A percentile compares a stretch with the other conserved stretches of the same genome.
Conservation (phyloP, 2,329 filamentous ascomycete species). For the Colletotrichum orchidophilum region DNA sequence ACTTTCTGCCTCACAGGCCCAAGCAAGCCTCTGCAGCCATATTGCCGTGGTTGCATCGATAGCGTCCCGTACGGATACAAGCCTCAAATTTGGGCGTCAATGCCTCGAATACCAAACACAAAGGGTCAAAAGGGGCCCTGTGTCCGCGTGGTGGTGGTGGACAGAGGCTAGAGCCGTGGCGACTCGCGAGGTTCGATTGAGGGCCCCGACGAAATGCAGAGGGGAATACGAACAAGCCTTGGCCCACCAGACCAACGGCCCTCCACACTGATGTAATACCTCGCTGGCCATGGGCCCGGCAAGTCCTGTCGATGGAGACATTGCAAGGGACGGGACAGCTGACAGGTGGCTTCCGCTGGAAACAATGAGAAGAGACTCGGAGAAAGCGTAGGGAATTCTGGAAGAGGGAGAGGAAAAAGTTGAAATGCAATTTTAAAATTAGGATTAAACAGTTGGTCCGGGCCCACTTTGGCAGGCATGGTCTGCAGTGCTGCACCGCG, state of each 20-base stretch:
- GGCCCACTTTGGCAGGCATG: conserved; percentile 22
- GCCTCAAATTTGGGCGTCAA: not conserved
- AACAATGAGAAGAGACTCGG: not conserved
- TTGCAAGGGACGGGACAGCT: not conserved
- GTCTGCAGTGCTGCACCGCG: not conserved
- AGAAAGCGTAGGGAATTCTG: not conserved
- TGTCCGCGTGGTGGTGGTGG: not conserved
- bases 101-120: not conserved
- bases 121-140: not conserved
- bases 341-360: not conserved
- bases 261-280: conserved; percentile 31
- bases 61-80: not conserved
- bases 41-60: not conserved
- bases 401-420: not conserved
- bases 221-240: conserved; percentile 32
- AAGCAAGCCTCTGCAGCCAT: not conserved
- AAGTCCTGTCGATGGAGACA: conserved; percentile 16
- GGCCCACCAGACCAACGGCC: conserved; percentile 25
- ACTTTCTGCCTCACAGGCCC: not conserved
- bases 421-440: conserved; percentile 25
- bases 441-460: conserved; percentile 20
- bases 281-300: not conserved
- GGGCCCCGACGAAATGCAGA: conserved; percentile 16
- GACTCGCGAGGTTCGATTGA: conserved; percentile 11
- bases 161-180: conserved; percentile 18